Conservation (phyloP, 1,284 basidiomycete genomes). For the Ceratorhiza oryzae-sativae region DNA sequence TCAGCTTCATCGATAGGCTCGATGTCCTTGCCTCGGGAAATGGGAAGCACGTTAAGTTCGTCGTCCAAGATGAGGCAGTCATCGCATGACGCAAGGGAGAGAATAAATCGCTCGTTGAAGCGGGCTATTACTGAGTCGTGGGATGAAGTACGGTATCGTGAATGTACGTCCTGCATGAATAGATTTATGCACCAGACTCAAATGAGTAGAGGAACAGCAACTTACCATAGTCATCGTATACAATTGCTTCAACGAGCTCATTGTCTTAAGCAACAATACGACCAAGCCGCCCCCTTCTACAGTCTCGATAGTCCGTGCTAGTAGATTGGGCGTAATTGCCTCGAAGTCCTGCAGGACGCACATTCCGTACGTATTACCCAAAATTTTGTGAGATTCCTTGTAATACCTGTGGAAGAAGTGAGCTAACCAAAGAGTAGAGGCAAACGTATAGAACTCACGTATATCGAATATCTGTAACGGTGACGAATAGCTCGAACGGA, state of each 20-base stretch:
- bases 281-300: slow-evolving; percentile 97
- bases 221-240: slow-evolving; percentile 95
- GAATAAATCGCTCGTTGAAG: slow-evolving; percentile 98
- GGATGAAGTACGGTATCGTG: slow-evolving; percentile 89
- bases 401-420: slow-evolving; percentile 63
- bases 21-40: slow-evolving; percentile 97
- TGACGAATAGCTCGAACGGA: slow-evolving; percentile 98
- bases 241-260: slow-evolving; percentile 91
- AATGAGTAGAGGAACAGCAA: slow-evolving; percentile 7
- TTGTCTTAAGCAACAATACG: slow-evolving; percentile 91
- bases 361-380: slow-evolving; percentile 99
- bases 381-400: slow-evolving; percentile 94
- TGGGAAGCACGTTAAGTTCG: slow-evolving; percentile 96
- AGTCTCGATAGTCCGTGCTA: slow-evolving; percentile 97
- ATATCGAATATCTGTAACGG: slow-evolving; percentile 99
- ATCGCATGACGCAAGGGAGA: slow-evolving; percentile 88
- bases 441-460: slow-evolving; percentile 61
- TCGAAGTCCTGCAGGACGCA: slow-evolving; percentile 98
- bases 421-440: slow-evolving; percentile 16
- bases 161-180: slow-evolving; percentile 83
- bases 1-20: slow-evolving; percentile 62
- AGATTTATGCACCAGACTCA: background rate
- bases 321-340: slow-evolving; percentile 95
- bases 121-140: slow-evolving; percentile 90
- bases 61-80: slow-evolving; percentile 97